Base-by-base conservation (phyloP, 257 asterid species). In the Nicotiana obtusifolia region DNA sequence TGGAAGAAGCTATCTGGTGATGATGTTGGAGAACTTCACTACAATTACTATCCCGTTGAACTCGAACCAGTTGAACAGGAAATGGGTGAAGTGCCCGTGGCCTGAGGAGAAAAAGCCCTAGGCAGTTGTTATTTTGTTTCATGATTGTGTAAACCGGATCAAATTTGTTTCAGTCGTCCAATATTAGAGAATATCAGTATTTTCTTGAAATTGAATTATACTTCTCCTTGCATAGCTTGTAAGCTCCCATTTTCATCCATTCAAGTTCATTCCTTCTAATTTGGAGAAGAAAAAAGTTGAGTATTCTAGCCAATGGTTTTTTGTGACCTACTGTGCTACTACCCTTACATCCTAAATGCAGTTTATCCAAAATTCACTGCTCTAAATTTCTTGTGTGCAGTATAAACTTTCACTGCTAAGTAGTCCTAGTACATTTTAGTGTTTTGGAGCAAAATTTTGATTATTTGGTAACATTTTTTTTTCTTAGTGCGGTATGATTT, bases 11-110 rank as follows among this genome's bases (percentile, higher is more conserved):
- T 93, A 13, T 90, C 96, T 0, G 98, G 98, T 0, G 98, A 95
- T 75, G 97, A 95, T 85, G 98, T 95, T 81, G 97, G 98, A 71
- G 98, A 93, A 61, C 94, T 93, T 60, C 95, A 95, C 84, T 93
- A 95, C 87, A 16, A 80, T 19, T 91, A 92, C 88, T 84, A 87
- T 61, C 98, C 97, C 0, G 97, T 90, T 5, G 95, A 92, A 83
- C 89, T 93, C 7, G 79, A 86, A 10, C 30, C 89, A 4, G 90
- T 92, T 84, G 98, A 90, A 77, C 98, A 89, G 22, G 98, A 92
- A 87, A 92, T 93, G 98, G 69, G 88, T 26, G 98, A 95, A 64
- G 89, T 87, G 8, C 28, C 88, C 1, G 61, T 84, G 68, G 85
- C 95, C 16, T 93, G 87, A 90, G 81, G 13, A 20, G 24, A n/a